Evolutionary conservation across 192 early-diverging fungal genomes (phyloP), one percentile per base, ranked within the genome.

Genomic region (Dispira parvispora): DNA sequence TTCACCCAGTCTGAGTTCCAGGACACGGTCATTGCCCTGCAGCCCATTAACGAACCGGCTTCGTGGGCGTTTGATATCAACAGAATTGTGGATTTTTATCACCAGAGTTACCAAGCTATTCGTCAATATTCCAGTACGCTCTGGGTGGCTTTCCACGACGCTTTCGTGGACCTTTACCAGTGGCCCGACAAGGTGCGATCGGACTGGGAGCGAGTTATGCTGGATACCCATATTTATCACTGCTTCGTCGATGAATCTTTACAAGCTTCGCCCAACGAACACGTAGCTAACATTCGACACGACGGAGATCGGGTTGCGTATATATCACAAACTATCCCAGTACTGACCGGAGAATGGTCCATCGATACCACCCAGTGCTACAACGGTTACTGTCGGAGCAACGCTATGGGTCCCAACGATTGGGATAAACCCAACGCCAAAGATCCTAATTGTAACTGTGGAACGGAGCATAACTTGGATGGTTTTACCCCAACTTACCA

Each of bases 281-380:
- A 77, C 53, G 68, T 77, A 12, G 63, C 69, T 46, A 65, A 68
- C 68, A 68, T 71, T 3, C 45, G 66, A 1, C 62, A 47, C 3
- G 68, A 74, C 66, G 65, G 67, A 12, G 63, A 70, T 46, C 62
- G 71, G 21, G 63, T 82, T 13, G 64, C 60, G 16, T 21, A 66
- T 3, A 76, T 75, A 38, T 66, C 68, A 25, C 55, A 71, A 2
- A 71, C 68, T 43, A 77, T 80, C 13, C 77, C 77, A 38, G 82
- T 81, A 6, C 80, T 88, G 63, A 83, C 83, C 1, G 86, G 86
- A 18, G 86, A 88, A 65, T 88, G 80, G 61, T 83, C 84, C 6
- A 68, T 81, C 0, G 84, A 82, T 27, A 83, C 80, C 5, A 83
- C 83, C 58, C 83, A 88, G 69, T 88, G 86, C 71, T 80, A 80